phyloP scores from a whole-genome alignment of 768 basidiomycete species.

The Pleurotus giganteus region DNA sequence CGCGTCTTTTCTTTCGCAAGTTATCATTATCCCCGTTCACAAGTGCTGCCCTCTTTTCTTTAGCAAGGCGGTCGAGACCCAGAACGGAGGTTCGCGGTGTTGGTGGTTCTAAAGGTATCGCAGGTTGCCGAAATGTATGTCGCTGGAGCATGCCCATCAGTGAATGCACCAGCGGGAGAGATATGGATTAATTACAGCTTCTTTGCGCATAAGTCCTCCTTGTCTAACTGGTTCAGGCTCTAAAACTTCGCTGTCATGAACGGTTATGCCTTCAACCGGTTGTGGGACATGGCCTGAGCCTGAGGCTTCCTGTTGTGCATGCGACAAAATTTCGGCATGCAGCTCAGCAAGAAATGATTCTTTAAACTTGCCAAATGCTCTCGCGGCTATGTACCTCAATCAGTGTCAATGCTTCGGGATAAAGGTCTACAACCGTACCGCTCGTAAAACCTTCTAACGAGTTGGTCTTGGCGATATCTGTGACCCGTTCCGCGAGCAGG shows the following conservation, averaged over 20 bases:
- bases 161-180: neutral
- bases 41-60: constrained; percentile 76
- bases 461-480: constrained; percentile 76
- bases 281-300: constrained; percentile 51
- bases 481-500: constrained; percentile 72
- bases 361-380: constrained; percentile 84
- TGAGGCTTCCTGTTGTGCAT: constrained; percentile 61
- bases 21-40: constrained; percentile 42
- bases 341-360: constrained; percentile 75
- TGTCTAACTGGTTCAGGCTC: constrained; percentile 75
- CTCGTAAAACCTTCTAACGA: constrained; percentile 60
- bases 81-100: constrained; percentile 79
- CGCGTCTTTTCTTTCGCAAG: constrained; percentile 64
- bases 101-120: constrained; percentile 69
- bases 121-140: constrained; percentile 80
- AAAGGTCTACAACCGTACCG: constrained; percentile 39
- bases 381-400: constrained; percentile 54
- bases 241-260: constrained; percentile 78
- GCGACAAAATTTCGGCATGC: constrained; percentile 75
- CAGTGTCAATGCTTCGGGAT: constrained; percentile 5
- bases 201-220: constrained; percentile 76
- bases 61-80: constrained; percentile 85
- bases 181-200: constrained; percentile 43
- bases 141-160: constrained; percentile 37
- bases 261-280: constrained; percentile 73